phyloP scores from a whole-genome alignment of 73 alveolate genomes.

The Tetrahymena malaccensis region DNA sequence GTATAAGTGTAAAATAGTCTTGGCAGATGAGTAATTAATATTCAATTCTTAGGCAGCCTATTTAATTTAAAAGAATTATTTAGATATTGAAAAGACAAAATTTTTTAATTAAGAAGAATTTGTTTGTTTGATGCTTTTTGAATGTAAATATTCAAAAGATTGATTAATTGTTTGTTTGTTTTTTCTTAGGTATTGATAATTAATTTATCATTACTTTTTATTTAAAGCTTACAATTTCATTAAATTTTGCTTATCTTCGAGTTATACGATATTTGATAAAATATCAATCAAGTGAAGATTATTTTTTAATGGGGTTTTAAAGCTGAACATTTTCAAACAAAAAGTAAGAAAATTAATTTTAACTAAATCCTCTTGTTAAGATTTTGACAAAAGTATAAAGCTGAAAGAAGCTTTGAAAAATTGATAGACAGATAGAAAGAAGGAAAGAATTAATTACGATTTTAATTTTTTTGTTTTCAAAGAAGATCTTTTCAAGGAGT shows the following conservation, averaged over 20 bases:
- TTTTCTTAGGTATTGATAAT: not conserved
- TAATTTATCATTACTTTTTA: too few relatives aligned
- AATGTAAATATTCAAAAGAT: not conserved
- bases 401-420: too few relatives aligned
- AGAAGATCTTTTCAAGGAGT: not conserved
- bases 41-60: not conserved
- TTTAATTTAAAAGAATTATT: not conserved
- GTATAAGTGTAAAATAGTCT: not conserved
- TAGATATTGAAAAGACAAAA: not conserved
- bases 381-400: too few relatives aligned
- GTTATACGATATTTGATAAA: not conserved
- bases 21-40: not conserved
- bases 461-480: not conserved
- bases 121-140: not conserved
- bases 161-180: not conserved
- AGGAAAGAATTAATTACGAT: not conserved
- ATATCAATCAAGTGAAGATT: not conserved
- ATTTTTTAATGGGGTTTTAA: not conserved
- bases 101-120: not conserved
- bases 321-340: not conserved
- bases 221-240: not conserved
- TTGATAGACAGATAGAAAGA: not conserved
- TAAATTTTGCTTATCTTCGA: not conserved
- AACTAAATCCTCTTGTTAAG: too few relatives aligned
- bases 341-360: not conserved